Evolutionary conservation across 345 rosid genomes (phyloP).

Genomic region (Eucalyptus microcorys): DNA sequence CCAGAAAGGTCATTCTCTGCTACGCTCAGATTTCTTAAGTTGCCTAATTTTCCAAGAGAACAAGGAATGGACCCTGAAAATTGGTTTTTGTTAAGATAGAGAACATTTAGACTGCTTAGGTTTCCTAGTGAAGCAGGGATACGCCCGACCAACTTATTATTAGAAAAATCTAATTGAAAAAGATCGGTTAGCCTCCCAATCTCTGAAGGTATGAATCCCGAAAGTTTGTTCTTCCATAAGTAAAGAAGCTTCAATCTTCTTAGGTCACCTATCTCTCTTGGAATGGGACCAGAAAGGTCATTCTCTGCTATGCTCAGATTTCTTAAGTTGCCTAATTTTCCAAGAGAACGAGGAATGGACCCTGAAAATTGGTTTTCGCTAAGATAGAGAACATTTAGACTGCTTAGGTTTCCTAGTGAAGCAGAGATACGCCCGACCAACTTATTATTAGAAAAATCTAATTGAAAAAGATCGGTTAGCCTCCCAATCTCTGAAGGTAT

Average conservation of each 20-base stretch:
- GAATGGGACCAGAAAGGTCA: background rate
- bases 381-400: too few relatives aligned
- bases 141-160: too few relatives aligned
- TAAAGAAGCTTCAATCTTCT: accelerated
- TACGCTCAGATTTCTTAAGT: too few relatives aligned
- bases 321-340: background rate
- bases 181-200: background rate
- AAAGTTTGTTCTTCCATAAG: accelerated
- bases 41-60: background rate
- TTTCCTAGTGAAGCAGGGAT: too few relatives aligned
- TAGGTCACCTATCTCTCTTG: background rate
- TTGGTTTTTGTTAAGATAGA: accelerated
- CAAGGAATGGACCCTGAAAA: background rate
- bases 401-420: too few relatives aligned
- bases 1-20: background rate
- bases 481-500: too few relatives aligned
- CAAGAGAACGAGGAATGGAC: background rate
- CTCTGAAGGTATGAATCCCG: background rate
- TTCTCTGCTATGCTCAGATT: accelerated
- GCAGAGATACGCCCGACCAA: too few relatives aligned
- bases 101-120: too few relatives aligned
- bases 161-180: accelerated
- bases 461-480: too few relatives aligned
- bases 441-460: accelerated
- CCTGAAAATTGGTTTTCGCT: accelerated